Percentiles rank a stretch among this genome's conserved stretches.
These are phyloP conservation scores for Colletotrichum nymphaeae DNA, from an alignment of 2,329 filamentous ascomycete species.

Conservation along the genomic window DNA sequence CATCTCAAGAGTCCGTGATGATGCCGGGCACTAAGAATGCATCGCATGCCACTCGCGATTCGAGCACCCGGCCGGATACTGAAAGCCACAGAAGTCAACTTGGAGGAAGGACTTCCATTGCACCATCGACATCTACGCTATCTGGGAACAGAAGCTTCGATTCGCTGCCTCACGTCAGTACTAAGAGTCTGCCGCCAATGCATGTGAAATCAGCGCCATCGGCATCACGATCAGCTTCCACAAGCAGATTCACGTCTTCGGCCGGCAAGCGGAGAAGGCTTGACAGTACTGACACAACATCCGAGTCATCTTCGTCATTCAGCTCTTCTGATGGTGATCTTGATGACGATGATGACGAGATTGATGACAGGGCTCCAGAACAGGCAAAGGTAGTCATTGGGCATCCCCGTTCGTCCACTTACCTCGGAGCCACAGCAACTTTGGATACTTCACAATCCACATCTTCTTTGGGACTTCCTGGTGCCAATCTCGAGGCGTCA, in stretches of 20 bases:
- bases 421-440: neutral
- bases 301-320: neutral
- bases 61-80: neutral
- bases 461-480: neutral
- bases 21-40: neutral
- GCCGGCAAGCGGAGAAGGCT: neutral
- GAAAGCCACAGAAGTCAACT: neutral
- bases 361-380: neutral
- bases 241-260: neutral
- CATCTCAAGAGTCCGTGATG: neutral
- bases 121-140: neutral
- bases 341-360: neutral
- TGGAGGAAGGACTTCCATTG: neutral
- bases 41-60: neutral
- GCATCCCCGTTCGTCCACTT: neutral
- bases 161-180: neutral
- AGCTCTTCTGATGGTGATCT: neutral
- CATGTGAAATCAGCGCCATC: conserved; percentile 5
- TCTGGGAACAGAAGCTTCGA: neutral
- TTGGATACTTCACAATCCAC: neutral
- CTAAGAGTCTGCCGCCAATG: conserved; percentile 5
- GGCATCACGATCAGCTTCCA: conserved; percentile 4
- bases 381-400: neutral
- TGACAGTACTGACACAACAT: neutral
- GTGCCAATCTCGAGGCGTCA: neutral